These are phyloP conservation scores for Mucor piriformis DNA, from an alignment of 371 early-diverging fungal genomes.

Conservation along the genomic window DNA sequence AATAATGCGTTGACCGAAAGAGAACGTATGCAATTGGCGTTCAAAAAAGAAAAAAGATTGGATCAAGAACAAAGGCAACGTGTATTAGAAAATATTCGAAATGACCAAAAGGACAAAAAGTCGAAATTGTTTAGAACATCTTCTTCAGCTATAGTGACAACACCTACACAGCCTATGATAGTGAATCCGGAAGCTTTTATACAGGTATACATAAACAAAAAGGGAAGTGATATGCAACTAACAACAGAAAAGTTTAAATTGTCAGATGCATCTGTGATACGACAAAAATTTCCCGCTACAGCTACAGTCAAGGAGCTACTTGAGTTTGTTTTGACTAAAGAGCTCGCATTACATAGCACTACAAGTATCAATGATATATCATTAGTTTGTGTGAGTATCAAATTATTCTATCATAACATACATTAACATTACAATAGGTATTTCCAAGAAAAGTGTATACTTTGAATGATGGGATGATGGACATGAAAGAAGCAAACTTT, in stretches of 20 bases:
- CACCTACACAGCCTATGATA: neutral
- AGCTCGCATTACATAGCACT: neutral
- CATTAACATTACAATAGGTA: neutral
- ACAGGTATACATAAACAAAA: constrained; percentile 29
- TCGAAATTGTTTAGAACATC: neutral
- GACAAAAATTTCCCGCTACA: constrained; percentile 26
- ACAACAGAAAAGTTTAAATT: constrained; percentile 40
- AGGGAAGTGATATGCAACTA: too few relatives aligned
- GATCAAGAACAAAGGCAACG: neutral
- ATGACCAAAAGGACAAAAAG: neutral
- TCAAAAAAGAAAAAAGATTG: neutral
- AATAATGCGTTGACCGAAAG: neutral
- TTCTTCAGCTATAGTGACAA: neutral
- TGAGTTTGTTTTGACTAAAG: constrained; percentile 16
- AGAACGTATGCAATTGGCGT: neutral
- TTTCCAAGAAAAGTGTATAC: constrained; percentile 24
- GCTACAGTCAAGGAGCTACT: constrained; percentile 9
- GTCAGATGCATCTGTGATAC: constrained; percentile 29
- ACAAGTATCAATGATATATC: neutral
- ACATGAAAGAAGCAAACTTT: constrained; percentile 37
- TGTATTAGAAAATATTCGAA: neutral
- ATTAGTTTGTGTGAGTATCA: constrained; percentile 2
- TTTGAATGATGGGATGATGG: constrained; percentile 11
- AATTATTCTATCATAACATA: neutral
- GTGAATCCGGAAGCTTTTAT: constrained; percentile 17